Percentiles rank a stretch among this genome's conserved stretches.
These are phyloP conservation scores for Barbatosphaeria neglecta DNA, from an alignment of 495 filamentous ascomycete genomes.

Conservation along the genomic window DNA sequence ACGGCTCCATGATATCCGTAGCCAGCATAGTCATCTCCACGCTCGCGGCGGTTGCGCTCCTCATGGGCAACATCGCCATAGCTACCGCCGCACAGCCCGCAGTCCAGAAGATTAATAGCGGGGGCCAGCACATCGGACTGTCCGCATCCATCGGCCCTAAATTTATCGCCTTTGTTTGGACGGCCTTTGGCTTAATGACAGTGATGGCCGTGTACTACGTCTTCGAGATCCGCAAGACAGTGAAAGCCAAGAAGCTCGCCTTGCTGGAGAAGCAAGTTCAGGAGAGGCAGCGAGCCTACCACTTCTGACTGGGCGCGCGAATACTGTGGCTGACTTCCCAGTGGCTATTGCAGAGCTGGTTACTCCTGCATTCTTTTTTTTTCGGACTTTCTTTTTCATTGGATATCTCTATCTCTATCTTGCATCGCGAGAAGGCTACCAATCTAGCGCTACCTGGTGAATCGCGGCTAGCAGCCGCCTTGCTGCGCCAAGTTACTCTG, in stretches of 20 bases:
- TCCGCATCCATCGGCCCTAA: not conserved
- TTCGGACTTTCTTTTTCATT: no score
- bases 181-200: not conserved
- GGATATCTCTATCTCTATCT: no score
- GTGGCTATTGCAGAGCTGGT: no score
- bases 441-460: no score
- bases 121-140: not conserved
- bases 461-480: no score
- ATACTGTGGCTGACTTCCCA: no score
- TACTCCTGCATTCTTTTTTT: no score
- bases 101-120: not conserved
- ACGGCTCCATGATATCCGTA: not conserved
- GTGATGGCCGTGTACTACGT: not conserved
- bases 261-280: not conserved
- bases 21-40: not conserved
- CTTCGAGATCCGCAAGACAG: not conserved
- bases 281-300: no score
- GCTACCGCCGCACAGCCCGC: not conserved
- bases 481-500: no score
- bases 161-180: not conserved
- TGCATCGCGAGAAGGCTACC: no score
- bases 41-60: not conserved
- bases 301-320: no score
- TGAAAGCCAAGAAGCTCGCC: not conserved
- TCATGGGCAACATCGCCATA: not conserved